Evolutionary conservation across 148 eudicot genomes (phyloP).

Genomic region (Chenopodium formosanum): DNA sequence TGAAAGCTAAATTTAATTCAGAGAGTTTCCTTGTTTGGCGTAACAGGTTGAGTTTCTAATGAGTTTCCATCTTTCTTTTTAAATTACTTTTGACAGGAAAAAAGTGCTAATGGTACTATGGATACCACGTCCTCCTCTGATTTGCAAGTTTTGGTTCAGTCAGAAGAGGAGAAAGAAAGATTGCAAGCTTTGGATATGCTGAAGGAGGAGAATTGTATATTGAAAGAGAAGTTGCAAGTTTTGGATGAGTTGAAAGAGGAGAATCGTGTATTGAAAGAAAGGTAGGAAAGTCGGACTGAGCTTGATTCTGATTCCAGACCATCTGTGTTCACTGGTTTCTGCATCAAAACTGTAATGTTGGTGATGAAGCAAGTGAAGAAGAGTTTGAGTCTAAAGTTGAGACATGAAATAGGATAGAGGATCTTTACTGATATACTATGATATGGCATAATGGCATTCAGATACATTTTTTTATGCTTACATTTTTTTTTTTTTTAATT

Average conservation of each 20-base stretch:
- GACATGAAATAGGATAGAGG: slow-evolving; percentile 8
- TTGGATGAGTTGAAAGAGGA: slow-evolving; percentile 53
- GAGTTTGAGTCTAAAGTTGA: not conserved
- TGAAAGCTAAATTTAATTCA: not conserved
- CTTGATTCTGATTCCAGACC: not conserved
- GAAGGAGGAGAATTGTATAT: slow-evolving; percentile 15
- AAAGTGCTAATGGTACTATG: slow-evolving; percentile 21
- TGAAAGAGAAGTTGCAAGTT: slow-evolving; percentile 12
- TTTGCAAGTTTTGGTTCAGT: slow-evolving; percentile 14
- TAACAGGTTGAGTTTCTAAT: not conserved
- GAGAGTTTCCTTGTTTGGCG: not conserved
- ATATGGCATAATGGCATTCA: not conserved
- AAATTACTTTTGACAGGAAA: slow-evolving; percentile 36
- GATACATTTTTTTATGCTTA: slow-evolving; percentile 1
- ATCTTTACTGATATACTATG: not conserved
- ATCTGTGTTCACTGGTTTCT: not conserved
- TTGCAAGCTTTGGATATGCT: slow-evolving; percentile 10
- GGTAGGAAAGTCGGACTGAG: slow-evolving; percentile 27
- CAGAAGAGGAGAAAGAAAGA: slow-evolving; percentile 12
- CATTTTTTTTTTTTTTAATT: not conserved
- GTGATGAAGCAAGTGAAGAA: not conserved
- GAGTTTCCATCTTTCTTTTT: not conserved
- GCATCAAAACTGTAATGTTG: not conserved
- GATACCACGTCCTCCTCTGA: slow-evolving; percentile 21
- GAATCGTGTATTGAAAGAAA: slow-evolving; percentile 49